Evolutionary conservation across 768 basidiomycete species (phyloP).

Genomic region (Pisolithus orientalis): DNA sequence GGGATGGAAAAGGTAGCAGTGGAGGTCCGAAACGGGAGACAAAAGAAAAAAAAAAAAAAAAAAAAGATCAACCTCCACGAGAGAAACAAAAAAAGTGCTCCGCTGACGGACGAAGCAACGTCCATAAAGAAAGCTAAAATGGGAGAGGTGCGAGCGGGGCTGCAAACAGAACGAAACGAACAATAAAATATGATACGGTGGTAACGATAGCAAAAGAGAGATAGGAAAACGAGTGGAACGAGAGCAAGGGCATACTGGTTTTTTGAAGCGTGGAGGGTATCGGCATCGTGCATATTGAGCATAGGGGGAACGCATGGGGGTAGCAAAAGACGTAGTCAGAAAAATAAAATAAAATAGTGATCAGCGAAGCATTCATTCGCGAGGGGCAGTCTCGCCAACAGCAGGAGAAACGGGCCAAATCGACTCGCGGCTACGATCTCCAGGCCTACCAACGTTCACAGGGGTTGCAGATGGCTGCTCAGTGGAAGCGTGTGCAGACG

Average conservation of each 20-base stretch:
- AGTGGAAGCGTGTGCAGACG: background rate
- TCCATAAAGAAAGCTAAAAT: background rate
- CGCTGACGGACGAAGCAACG: background rate
- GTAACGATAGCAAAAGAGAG: background rate
- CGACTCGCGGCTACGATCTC: conserved; percentile 4
- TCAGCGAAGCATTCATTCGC: background rate
- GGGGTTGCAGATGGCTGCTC: background rate
- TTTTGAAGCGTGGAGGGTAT: background rate
- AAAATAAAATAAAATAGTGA: background rate
- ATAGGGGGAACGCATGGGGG: background rate
- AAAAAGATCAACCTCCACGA: background rate
- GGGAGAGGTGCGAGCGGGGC: background rate
- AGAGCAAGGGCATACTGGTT: background rate
- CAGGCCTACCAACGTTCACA: conserved; percentile 3
- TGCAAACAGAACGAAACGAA: background rate
- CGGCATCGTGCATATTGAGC: background rate
- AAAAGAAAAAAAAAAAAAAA: too few species aligned
- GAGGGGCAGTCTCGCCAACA: background rate
- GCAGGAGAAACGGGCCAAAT: conserved; percentile 4
- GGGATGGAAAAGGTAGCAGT: background rate
- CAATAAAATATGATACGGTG: background rate
- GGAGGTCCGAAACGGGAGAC: background rate
- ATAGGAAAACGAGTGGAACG: background rate
- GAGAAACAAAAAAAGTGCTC: background rate
- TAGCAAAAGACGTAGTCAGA: background rate